phyloP scores from a whole-genome alignment of 106 monocot species.

The Dioscorea alata region DNA sequence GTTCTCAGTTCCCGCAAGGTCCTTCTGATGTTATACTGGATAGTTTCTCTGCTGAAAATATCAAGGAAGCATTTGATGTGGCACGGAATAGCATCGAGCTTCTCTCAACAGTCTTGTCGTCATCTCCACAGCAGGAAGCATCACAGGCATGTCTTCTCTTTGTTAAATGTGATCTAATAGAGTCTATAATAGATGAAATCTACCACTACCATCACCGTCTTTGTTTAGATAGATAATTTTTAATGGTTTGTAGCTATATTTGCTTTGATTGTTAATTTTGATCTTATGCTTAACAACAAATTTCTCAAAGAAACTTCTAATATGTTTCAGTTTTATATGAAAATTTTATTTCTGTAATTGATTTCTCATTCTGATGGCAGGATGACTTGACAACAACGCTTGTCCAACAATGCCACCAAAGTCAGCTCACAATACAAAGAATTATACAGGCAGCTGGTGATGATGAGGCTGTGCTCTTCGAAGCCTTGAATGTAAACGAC shows the following conservation, averaged over 20 bases:
- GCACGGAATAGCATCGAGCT: constrained; percentile 93
- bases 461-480: constrained; percentile 32
- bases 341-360: too few relatives aligned
- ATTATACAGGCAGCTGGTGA: constrained; percentile 37
- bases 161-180: too few relatives aligned
- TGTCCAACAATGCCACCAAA: constrained; percentile 40
- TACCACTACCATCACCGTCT: too few relatives aligned
- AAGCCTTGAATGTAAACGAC: constrained; percentile 44
- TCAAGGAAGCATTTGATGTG: constrained; percentile 90
- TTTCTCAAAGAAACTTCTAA: too few relatives aligned
- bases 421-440: constrained; percentile 36
- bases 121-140: constrained; percentile 82
- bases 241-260: too few relatives aligned
- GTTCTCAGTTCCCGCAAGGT: constrained; percentile 17
- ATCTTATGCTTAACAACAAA: too few relatives aligned
- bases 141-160: constrained; percentile 21
- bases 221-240: too few relatives aligned
- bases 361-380: constrained; percentile 2
- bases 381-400: constrained; percentile 41
- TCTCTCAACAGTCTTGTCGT: constrained; percentile 79
- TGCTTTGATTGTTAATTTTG: too few relatives aligned
- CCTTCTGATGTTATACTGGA: constrained; percentile 31
- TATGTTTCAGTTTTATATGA: too few relatives aligned
- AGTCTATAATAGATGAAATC: too few relatives aligned
- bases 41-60: constrained; percentile 58